Conservation (phyloP, 257 asterid genomes). For the Jacaranda copaia region DNA sequence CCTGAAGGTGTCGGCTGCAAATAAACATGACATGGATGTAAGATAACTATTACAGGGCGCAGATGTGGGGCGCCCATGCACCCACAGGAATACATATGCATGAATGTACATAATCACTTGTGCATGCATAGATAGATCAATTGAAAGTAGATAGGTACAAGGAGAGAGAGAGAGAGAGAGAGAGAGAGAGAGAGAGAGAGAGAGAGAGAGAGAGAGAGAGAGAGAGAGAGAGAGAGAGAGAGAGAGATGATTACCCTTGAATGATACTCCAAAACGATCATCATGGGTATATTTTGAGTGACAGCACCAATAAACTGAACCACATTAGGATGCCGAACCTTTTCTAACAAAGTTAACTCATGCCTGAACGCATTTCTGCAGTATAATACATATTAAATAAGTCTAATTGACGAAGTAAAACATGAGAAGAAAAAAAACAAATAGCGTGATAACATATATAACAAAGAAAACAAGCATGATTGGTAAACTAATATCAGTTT, state of each 20-base stretch:
- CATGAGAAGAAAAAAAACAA: slow-evolving; percentile 5
- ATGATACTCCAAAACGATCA: slow-evolving; percentile 89
- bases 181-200: slow-evolving; percentile 48
- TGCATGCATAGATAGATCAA: not conserved
- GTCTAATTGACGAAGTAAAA: slow-evolving; percentile 32
- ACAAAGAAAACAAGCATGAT: slow-evolving; percentile 22
- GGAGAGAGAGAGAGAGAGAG: slow-evolving; percentile 39
- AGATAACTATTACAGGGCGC: slow-evolving; percentile 9
- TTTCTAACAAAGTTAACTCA: slow-evolving; percentile 86
- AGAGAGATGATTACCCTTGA: slow-evolving; percentile 67
- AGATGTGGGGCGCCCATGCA: not conserved
- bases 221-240: slow-evolving; percentile 37
- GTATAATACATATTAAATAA: slow-evolving; percentile 30
- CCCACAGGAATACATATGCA: slow-evolving; percentile 1
- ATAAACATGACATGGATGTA: not conserved
- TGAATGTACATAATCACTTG: not conserved
- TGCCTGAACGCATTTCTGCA: slow-evolving; percentile 88
- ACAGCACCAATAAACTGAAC: slow-evolving; percentile 99
- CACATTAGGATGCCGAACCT: slow-evolving; percentile 97
- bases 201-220: slow-evolving; percentile 32
- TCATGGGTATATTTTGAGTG: slow-evolving; percentile 96
- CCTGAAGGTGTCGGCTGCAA: not conserved
- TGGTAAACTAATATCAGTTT: not conserved
- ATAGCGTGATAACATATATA: slow-evolving; percentile 9
- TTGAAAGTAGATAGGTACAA: not conserved